phyloP scores from a whole-genome alignment of 2,329 filamentous ascomycete genomes.

The Fusarium scirpi region DNA sequence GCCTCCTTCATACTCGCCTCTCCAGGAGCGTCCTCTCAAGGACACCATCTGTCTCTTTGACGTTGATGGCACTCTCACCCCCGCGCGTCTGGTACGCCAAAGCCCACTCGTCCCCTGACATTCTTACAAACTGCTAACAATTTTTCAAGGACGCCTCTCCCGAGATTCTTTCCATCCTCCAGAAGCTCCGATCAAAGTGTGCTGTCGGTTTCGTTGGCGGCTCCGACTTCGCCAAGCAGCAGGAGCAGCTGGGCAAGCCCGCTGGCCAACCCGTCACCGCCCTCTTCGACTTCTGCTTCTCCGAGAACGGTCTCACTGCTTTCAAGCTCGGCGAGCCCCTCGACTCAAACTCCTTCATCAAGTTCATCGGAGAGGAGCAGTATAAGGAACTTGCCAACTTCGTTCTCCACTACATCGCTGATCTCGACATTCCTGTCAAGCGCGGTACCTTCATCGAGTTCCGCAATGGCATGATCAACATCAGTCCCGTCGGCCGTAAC shows the following conservation, averaged over 20 bases:
- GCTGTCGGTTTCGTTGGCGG: constrained; percentile 94
- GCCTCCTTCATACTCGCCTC: constrained; percentile 71
- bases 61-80: constrained; percentile 92
- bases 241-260: constrained; percentile 86
- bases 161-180: constrained; percentile 86
- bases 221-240: constrained; percentile 91
- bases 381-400: constrained; percentile 84
- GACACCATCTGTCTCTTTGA: constrained; percentile 97
- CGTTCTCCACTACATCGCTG: constrained; percentile 84
- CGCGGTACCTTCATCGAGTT: constrained; percentile 88
- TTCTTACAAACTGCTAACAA: neutral
- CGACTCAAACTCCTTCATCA: constrained; percentile 86
- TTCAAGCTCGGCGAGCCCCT: constrained; percentile 84
- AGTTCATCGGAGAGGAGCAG: constrained; percentile 85
- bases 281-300: constrained; percentile 97
- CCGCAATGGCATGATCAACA: constrained; percentile 91
- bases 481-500: constrained; percentile 87
- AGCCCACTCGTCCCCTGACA: neutral
- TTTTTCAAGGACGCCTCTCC: constrained; percentile 71
- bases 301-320: constrained; percentile 95
- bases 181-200: constrained; percentile 84
- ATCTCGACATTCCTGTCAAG: constrained; percentile 87
- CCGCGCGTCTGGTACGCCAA: constrained; percentile 75
- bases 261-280: constrained; percentile 75
- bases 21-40: constrained; percentile 86